Evolutionary conservation across 768 basidiomycete species (phyloP).

Genomic region (Daedalea quercina): DNA sequence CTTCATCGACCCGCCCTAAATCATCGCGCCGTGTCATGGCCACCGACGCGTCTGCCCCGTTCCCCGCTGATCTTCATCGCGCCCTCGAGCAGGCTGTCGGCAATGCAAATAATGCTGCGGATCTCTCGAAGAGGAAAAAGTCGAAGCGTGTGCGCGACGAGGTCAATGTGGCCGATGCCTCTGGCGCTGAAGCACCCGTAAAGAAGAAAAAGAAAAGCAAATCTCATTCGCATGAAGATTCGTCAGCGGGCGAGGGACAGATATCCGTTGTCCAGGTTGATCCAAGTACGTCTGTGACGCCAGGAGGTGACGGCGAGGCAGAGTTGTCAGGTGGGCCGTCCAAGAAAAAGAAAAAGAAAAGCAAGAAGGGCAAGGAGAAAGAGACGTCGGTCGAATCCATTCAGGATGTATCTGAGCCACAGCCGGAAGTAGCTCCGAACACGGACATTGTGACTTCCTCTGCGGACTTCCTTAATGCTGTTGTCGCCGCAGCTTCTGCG

Average conservation of each 20-base stretch:
- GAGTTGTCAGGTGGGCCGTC: not conserved
- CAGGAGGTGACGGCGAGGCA: not conserved
- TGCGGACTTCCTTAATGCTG: conserved; percentile 54
- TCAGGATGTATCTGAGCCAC: not conserved
- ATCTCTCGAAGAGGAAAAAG: conserved; percentile 22
- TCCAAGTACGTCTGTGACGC: not conserved
- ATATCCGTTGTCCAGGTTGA: conserved; percentile 13
- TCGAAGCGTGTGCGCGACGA: conserved; percentile 28
- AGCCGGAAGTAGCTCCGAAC: conserved; percentile 2
- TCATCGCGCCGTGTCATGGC: conserved; percentile 17
- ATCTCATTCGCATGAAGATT: conserved; percentile 5
- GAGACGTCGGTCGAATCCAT: conserved; percentile 17
- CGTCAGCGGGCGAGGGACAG: not conserved
- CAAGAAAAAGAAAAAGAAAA: conserved; percentile 25
- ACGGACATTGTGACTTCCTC: conserved; percentile 38
- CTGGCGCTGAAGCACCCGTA: conserved; percentile 6
- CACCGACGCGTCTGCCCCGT: conserved; percentile 12
- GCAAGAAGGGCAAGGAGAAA: conserved; percentile 31
- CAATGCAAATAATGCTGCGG: conserved; percentile 33
- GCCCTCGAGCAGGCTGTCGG: conserved; percentile 46
- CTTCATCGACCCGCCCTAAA: conserved; percentile 36
- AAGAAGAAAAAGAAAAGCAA: conserved; percentile 32
- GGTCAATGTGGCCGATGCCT: conserved; percentile 9
- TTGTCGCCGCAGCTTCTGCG: conserved; percentile 59
- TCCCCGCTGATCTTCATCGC: conserved; percentile 40